Base-by-base conservation (phyloP, 352 stramenopile species). In the Phytopythium ostracodes region DNA sequence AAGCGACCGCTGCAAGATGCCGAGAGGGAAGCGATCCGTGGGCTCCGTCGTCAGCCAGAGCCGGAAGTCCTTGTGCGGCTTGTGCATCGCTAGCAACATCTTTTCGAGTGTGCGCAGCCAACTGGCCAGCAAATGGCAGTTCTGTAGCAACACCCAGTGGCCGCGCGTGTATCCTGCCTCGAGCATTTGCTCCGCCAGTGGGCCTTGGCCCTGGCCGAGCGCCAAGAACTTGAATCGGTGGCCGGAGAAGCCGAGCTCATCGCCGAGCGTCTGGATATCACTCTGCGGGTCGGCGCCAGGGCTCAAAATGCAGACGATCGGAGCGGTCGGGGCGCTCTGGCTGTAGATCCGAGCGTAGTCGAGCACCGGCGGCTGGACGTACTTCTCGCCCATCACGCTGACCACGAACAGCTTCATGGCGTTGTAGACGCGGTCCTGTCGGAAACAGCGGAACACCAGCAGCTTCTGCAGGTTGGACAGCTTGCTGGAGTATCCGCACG, bases 41-140 rank as follows among this genome's bases (percentile, higher is more conserved):
- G 95, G 94, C 59, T 98, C 95, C 0, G 95, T 98, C 5, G 95
- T 98, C 43, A 98, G 78, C 94, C 94, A 98, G 25, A 98, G 69
- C 0, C 95, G 88, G 66, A 98, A 98, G 73, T 98, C 91, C 55
- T 96, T 96, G 69, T 98, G 92, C 0, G 89, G 88, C 56, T 94
- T 96, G 54, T 91, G 81, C 86, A 97, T 96, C 0, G 79, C 81
- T 38, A 98, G 62, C 14, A 98, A 69, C 66, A 92, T 96, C 55
- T 97, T 97, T 72, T 98, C 96, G 1, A 98, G 76, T 12, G 88
- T 96, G 0, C 87, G 81, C 29, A 98, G 66, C 96, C 96, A 98
- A 51, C 85, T 97, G 9, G 92, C 87, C 9, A 98, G 73, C 66
- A 98, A 72, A 65, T 98, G 96, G 63, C 96, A 98, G 67, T 98